Evolutionary conservation across 1,139 yeast genomes (phyloP).

Genomic region (Geotrichum aggregatum): DNA sequence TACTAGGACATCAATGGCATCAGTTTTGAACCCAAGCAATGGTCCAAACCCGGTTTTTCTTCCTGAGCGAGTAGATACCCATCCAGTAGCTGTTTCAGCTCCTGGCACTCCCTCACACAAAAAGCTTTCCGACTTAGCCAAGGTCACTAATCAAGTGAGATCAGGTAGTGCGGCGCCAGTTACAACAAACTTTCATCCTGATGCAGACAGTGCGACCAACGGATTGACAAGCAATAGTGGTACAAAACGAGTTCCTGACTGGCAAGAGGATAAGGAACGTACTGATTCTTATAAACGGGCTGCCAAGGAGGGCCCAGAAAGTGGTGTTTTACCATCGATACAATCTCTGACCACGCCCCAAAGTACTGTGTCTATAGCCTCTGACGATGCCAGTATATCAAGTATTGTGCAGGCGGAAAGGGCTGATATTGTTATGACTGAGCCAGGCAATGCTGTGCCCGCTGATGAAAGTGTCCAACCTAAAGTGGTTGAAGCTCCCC

Average conservation of each 20-base stretch:
- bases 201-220: neutral
- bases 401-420: neutral
- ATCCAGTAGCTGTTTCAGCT: slow-evolving; percentile 5
- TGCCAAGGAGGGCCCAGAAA: slow-evolving; percentile 4
- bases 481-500: slow-evolving; percentile 55
- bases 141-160: slow-evolving; percentile 8
- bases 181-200: neutral
- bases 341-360: neutral
- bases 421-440: slow-evolving; percentile 2
- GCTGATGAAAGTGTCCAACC: slow-evolving; percentile 21
- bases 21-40: neutral
- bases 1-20: neutral
- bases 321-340: neutral
- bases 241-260: slow-evolving; percentile 14
- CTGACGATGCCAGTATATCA: neutral
- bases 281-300: slow-evolving; percentile 8
- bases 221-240: neutral
- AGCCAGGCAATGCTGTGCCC: neutral
- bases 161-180: slow-evolving; percentile 10
- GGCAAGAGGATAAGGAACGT: slow-evolving; percentile 19
- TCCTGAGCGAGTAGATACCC: neutral
- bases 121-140: slow-evolving; percentile 2
- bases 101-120: slow-evolving; percentile 7
- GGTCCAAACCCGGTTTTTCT: neutral
- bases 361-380: neutral